Evolutionary conservation across 148 eudicot genomes (phyloP).

Genomic region (Cornus kousa): DNA sequence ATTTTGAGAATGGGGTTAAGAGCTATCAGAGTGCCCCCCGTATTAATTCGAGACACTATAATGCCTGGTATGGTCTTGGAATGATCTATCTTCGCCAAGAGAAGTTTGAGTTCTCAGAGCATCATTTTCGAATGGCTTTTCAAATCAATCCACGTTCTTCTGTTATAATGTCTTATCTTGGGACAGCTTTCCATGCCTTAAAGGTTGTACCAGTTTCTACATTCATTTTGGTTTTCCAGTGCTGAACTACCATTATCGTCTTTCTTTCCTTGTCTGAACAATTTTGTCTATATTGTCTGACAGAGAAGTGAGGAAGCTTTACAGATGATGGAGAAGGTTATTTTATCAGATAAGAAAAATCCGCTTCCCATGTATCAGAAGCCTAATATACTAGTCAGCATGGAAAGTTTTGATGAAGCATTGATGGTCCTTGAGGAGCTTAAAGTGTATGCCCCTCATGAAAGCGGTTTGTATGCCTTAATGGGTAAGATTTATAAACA

Average conservation of each 20-base stretch:
- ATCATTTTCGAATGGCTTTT: constrained; percentile 81
- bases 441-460: constrained; percentile 91
- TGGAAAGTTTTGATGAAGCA: constrained; percentile 77
- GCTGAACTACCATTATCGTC: background rate
- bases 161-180: constrained; percentile 94
- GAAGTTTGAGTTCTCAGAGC: constrained; percentile 94
- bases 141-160: constrained; percentile 83
- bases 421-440: constrained; percentile 88
- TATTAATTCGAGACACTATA: constrained; percentile 92
- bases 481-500: constrained; percentile 94
- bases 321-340: constrained; percentile 84
- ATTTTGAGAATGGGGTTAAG: constrained; percentile 84
- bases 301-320: constrained; percentile 87
- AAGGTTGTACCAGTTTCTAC: constrained; percentile 47
- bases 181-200: constrained; percentile 87
- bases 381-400: constrained; percentile 76
- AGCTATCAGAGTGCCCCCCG: constrained; percentile 84
- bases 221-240: background rate
- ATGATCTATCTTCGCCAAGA: constrained; percentile 97
- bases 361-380: constrained; percentile 96
- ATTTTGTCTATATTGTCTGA: constrained; percentile 5
- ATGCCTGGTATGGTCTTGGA: constrained; percentile 99
- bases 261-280: background rate
- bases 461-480: constrained; percentile 90
- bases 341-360: constrained; percentile 85